Evolutionary conservation across 345 rosid species (phyloP).

Genomic region (Angophora floribunda): DNA sequence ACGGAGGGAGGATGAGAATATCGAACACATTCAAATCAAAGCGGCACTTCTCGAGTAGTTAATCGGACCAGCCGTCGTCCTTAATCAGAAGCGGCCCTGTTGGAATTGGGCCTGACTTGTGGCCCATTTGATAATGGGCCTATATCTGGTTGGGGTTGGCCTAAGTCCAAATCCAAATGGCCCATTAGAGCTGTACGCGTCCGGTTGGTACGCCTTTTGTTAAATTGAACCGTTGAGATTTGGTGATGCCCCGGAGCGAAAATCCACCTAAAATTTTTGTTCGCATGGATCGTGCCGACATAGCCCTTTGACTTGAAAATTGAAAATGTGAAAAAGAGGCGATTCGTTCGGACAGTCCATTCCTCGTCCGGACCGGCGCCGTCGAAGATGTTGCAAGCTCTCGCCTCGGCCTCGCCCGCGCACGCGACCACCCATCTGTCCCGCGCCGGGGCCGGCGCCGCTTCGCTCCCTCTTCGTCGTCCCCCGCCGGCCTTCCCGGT

Average conservation of each 20-base stretch:
- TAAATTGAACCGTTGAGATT: not conserved
- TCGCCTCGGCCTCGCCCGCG: not conserved
- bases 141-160: not conserved
- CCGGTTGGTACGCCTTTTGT: not conserved
- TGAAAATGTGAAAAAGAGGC: not conserved
- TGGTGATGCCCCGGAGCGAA: not conserved
- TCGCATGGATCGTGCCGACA: not conserved
- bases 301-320: not conserved
- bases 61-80: not conserved
- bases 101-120: not conserved
- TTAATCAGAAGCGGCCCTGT: not conserved
- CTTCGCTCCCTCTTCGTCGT: not conserved
- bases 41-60: not conserved
- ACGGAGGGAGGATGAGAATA: not conserved
- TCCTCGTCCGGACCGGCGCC: not conserved
- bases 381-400: slow-evolving; percentile 15
- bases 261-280: not conserved
- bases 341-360: not conserved
- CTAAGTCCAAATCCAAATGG: not conserved
- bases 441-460: slow-evolving; percentile 2
- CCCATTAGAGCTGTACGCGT: not conserved
- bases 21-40: not conserved
- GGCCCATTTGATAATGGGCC: not conserved
- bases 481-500: slow-evolving; percentile 1
- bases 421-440: slow-evolving; percentile 7